Evolutionary conservation across 2,329 filamentous ascomycete genomes (phyloP), one percentile per base, ranked within the genome.

Genomic region (Hortaea werneckii): DNA sequence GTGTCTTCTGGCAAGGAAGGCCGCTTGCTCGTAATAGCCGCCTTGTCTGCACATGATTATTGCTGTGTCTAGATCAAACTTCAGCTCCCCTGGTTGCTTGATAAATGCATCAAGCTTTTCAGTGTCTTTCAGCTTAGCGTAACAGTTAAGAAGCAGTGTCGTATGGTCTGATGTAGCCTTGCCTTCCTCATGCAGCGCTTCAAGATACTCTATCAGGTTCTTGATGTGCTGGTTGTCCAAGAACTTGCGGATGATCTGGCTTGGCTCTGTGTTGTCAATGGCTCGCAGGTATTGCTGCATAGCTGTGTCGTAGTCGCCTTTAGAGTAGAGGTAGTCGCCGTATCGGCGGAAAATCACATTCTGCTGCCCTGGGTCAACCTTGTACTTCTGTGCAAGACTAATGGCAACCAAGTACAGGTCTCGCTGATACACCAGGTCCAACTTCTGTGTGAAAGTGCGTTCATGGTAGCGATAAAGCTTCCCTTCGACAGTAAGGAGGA

Each of bases 221-320:
- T 95, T 88, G 66, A 98, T 95, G 51, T 89, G 79, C 75, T 98
- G 92, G 0, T 92, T 96, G 60, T 98, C 92, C 34, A 98, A 75
- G 59, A 94, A 98, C 80, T 95, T 95, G 57, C 90, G 79, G 59
- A 96, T 95, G 40, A 96, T 87, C 60, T 95, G 90, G 1, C 90
- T 95, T 5, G 90, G 90, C 58, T 96, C 90, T 0, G 90, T 96
- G 48, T 87, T 92, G 61, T 95, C 89, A 49, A 98, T 95, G 0
- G 94, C 90, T 56, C 87, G 85, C 51, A 98, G 80, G 61, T 98
- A 98, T 64, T 96, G 92, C 58, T 94, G 84, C 94, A 98, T 98
- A n/a, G 94, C 89, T 5, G 86, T 92, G 60, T 98, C 92, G 60
- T 90, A 98, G 60, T 95, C 89, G 4, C 85, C 87, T 59, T 94